Conservation (phyloP, 2,329 filamentous ascomycete genomes). For the Ophiocordyceps polyrhachis-furcata region DNA sequence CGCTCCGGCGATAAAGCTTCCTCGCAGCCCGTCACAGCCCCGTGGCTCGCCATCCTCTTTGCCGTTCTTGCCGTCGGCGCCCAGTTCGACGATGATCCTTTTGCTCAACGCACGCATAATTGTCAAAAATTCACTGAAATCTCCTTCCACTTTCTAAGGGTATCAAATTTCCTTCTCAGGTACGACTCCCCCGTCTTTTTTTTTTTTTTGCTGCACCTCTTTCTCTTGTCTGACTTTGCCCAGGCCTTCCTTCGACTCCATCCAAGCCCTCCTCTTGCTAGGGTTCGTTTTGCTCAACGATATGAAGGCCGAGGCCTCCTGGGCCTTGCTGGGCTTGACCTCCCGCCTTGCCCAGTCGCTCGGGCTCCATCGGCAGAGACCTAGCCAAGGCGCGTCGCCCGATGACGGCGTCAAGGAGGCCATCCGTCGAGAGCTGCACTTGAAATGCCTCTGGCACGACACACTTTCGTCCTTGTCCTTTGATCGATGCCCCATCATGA, state of each 20-base stretch:
- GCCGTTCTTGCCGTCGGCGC: slow-evolving; percentile 46
- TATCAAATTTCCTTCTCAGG: slow-evolving; percentile 45
- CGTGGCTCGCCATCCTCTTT: slow-evolving; percentile 48
- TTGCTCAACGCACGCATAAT: slow-evolving; percentile 41
- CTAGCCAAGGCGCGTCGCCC: slow-evolving; percentile 21
- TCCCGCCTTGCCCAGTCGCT: slow-evolving; percentile 47
- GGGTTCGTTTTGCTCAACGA: slow-evolving; percentile 47
- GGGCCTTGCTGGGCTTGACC: slow-evolving; percentile 44
- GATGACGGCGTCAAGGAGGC: slow-evolving; percentile 32
- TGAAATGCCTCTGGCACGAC: slow-evolving; percentile 50
- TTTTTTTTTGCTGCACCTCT: background rate
- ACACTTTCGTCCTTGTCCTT: slow-evolving; percentile 47
- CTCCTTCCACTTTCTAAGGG: slow-evolving; percentile 44
- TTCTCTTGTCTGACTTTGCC: background rate
- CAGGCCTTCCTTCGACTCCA: slow-evolving; percentile 45
- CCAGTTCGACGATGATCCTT: slow-evolving; percentile 44
- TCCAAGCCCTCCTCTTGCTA: slow-evolving; percentile 43
- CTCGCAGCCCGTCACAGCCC: slow-evolving; percentile 36
- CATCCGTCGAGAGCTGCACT: slow-evolving; percentile 38
- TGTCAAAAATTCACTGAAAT: slow-evolving; percentile 44
- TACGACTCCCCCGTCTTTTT: slow-evolving; percentile 8
- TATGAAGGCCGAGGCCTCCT: slow-evolving; percentile 51
- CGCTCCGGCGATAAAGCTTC: slow-evolving; percentile 27
- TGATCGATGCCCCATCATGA: slow-evolving; percentile 46
- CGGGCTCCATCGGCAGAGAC: slow-evolving; percentile 34